Evolutionary conservation across 371 early-diverging fungal species (phyloP), one percentile per base, ranked within the genome.

Genomic region (Mortierella sp.): DNA sequence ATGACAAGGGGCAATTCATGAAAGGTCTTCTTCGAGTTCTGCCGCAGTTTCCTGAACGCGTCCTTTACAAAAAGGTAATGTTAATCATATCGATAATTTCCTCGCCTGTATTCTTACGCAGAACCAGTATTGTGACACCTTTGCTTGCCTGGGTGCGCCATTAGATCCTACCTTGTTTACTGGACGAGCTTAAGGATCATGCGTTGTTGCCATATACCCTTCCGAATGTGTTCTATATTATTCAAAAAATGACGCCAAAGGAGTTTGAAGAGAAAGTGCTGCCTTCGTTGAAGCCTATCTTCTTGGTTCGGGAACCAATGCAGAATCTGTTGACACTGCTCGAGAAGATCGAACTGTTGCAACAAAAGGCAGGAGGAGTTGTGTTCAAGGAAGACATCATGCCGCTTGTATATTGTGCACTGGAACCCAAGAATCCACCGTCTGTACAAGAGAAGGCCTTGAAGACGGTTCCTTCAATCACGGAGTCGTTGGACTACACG

Each of bases 361-460:
- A 87, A 63, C 79, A 82, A 71, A 92, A 89, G 57, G 88, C 87
- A 9, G 86, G 84, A n/a, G 81, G 82, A 24, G 84, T 72, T 32
- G 82, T 78, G 23, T 93, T 87, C 71, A 82, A 83, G 50, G 85
- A 86, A 62, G 90, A 91, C 67, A 84, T 94, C 9, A 87, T 95
- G 90, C 93, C 94, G 0, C 73, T 93, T 1, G 84, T 93, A 6
- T 92, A 93, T 64, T 81, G 86, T 44, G 87, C 93, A 1, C 81
- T 94, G 19, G 89, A 88, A 55, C 81, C 84, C 11, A 81, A 86
- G 12, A 83, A 86, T 7, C 73, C 86, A 0, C 79, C 79, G 32
- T 72, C 83, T n/a, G 89, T 95, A 14, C 94, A 93, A 65, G 93
- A 94, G 55, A 92, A 89, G 56, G 93, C 92, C 3, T 76, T 94